Conservation (phyloP, 1,284 basidiomycete species). For the Kwoniella shivajii region DNA sequence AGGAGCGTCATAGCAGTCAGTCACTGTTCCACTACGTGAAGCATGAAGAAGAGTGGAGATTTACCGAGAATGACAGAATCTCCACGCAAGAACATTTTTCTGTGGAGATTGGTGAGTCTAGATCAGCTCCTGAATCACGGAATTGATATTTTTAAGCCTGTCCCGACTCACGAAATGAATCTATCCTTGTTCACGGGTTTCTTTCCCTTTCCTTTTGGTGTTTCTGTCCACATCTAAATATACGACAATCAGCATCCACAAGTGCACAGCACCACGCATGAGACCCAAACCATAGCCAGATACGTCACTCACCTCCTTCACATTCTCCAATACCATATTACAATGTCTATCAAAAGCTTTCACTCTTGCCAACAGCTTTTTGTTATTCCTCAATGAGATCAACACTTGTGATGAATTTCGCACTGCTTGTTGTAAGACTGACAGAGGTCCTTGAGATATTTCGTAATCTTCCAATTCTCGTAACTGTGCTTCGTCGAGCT, state of each 20-base stretch:
- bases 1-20: not conserved
- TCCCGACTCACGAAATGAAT: constrained; percentile 96
- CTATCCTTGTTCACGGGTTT: constrained; percentile 99
- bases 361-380: constrained; percentile 94
- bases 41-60: no score
- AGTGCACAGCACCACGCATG: not conserved
- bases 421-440: constrained; percentile 97
- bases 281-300: not conserved
- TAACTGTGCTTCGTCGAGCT: constrained; percentile 94
- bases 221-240: constrained; percentile 94
- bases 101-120: constrained; percentile 6
- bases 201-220: constrained; percentile 97
- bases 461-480: constrained; percentile 95
- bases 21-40: constrained; percentile 51
- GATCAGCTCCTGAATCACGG: not conserved
- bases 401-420: constrained; percentile 97
- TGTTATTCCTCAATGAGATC: constrained; percentile 97
- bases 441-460: constrained; percentile 93
- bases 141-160: not conserved
- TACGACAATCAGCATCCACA: not conserved
- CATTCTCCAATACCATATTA: constrained; percentile 98
- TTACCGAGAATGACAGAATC: constrained; percentile 93
- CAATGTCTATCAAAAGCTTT: constrained; percentile 99
- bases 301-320: constrained; percentile 75
- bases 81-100: constrained; percentile 64